phyloP scores from a whole-genome alignment of 495 filamentous ascomycete genomes.

The Oleoguttula mirabilis region DNA sequence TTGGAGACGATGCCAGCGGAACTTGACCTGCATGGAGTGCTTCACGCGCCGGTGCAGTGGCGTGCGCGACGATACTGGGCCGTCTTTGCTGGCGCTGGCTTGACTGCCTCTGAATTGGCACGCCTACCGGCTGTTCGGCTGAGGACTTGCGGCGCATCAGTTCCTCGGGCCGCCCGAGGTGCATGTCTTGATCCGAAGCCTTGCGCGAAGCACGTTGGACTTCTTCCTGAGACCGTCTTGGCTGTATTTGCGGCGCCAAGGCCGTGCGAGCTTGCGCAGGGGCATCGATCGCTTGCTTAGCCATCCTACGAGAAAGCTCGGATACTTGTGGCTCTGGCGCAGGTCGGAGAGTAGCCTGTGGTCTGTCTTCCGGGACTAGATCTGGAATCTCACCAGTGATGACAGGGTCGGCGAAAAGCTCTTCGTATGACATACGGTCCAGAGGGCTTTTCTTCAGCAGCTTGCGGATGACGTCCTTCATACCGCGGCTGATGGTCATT shows the following conservation, averaged over 20 bases:
- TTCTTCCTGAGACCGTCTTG: slow-evolving; percentile 9
- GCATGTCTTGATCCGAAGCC: slow-evolving; percentile 12
- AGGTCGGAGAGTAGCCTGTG: slow-evolving; percentile 28
- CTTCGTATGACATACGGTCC: slow-evolving; percentile 68
- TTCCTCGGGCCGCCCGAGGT: background rate
- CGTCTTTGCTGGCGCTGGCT: slow-evolving; percentile 24
- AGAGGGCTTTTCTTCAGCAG: slow-evolving; percentile 76
- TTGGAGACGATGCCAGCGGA: slow-evolving; percentile 9
- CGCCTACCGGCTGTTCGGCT: background rate
- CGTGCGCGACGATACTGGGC: slow-evolving; percentile 34
- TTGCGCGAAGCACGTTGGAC: slow-evolving; percentile 5
- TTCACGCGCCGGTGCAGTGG: slow-evolving; percentile 52
- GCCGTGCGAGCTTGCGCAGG: background rate
- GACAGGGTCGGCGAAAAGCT: slow-evolving; percentile 65
- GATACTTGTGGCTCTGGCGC: slow-evolving; percentile 23
- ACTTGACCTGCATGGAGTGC: slow-evolving; percentile 31
- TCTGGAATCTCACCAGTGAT: slow-evolving; percentile 73
- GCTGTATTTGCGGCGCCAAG: slow-evolving; percentile 3
- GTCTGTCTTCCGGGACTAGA: slow-evolving; percentile 62
- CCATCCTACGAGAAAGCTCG: slow-evolving; percentile 17
- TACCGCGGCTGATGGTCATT: slow-evolving; percentile 49
- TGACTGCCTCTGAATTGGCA: slow-evolving; percentile 7
- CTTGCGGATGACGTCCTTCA: slow-evolving; percentile 69
- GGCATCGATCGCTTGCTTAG: slow-evolving; percentile 16
- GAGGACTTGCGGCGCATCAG: slow-evolving; percentile 6